These are phyloP conservation scores for Murraya koenigii DNA, from an alignment of 345 rosid genomes.

Conservation along the genomic window DNA sequence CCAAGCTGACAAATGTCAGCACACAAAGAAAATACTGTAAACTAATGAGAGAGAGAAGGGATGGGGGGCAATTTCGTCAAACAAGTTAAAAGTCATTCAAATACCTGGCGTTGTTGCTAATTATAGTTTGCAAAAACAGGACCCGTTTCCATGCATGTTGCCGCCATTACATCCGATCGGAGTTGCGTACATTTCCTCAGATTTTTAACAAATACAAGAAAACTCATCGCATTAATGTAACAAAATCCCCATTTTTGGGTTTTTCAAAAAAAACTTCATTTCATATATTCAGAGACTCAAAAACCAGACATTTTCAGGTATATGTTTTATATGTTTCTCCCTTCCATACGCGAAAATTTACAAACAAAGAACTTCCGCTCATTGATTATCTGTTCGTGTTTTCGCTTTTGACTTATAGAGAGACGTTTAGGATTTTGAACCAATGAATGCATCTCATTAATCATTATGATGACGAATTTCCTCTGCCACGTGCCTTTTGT, in stretches of 20 bases:
- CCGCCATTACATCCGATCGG: constrained; percentile 15
- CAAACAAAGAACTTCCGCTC: background rate
- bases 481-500: too few relatives aligned
- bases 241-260: background rate
- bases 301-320: constrained; percentile 3
- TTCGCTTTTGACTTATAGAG: background rate
- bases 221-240: background rate
- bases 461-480: background rate
- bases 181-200: background rate
- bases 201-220: background rate
- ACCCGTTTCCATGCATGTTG: constrained; percentile 20
- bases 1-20: background rate
- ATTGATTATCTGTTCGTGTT: background rate
- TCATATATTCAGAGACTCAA: too few relatives aligned
- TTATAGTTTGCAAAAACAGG: background rate
- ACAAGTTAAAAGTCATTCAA: background rate
- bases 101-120: background rate
- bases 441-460: background rate
- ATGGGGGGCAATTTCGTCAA: background rate
- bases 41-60: background rate
- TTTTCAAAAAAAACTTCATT: too few relatives aligned
- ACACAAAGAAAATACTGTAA: background rate
- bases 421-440: background rate
- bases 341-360: background rate
- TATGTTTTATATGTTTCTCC: background rate